A percentile compares a stretch with the other conserved stretches of the same genome.
phyloP scores from a whole-genome alignment of 768 basidiomycete genomes.

The Mycena capillaripes region DNA sequence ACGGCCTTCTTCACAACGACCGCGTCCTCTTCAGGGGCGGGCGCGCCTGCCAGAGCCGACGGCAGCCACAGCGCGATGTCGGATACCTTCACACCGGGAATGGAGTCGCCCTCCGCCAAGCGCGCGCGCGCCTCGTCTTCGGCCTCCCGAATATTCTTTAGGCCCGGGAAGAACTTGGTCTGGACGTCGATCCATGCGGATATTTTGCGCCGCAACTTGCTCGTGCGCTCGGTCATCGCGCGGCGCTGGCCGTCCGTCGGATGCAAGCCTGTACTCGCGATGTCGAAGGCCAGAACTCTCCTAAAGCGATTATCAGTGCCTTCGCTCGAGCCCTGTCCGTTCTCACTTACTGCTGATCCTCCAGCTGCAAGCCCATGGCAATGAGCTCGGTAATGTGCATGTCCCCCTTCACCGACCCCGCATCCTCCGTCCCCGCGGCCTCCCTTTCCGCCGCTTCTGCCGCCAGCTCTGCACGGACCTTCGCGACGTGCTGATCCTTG shows the following conservation, averaged over 20 bases:
- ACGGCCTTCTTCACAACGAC: background rate
- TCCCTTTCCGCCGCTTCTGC: constrained; percentile 32
- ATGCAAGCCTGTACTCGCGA: constrained; percentile 16
- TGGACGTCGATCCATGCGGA: constrained; percentile 36
- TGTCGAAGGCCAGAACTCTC: background rate
- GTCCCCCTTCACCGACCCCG: constrained; percentile 13
- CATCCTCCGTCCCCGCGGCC: background rate
- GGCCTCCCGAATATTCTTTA: constrained; percentile 33
- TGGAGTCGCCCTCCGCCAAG: background rate
- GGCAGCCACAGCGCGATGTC: constrained; percentile 39
- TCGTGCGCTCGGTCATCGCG: constrained; percentile 36
- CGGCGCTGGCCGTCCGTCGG: constrained; percentile 36
- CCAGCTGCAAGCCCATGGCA: too few relatives aligned
- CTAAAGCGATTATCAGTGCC: constrained; percentile 8
- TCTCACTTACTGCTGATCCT: constrained; percentile 28
- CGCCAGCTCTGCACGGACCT: constrained; percentile 32
- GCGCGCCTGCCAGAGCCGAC: constrained; percentile 20
- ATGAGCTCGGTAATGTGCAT: too few relatives aligned
- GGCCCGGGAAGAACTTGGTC: constrained; percentile 2
- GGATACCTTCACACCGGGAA: background rate
- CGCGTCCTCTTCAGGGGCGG: background rate
- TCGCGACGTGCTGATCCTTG: constrained; percentile 22
- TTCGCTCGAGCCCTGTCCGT: background rate
- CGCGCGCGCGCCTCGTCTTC: background rate
- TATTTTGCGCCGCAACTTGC: constrained; percentile 26